phyloP scores from a whole-genome alignment of 306 rosid genomes.

The Corylus heterophylla region DNA sequence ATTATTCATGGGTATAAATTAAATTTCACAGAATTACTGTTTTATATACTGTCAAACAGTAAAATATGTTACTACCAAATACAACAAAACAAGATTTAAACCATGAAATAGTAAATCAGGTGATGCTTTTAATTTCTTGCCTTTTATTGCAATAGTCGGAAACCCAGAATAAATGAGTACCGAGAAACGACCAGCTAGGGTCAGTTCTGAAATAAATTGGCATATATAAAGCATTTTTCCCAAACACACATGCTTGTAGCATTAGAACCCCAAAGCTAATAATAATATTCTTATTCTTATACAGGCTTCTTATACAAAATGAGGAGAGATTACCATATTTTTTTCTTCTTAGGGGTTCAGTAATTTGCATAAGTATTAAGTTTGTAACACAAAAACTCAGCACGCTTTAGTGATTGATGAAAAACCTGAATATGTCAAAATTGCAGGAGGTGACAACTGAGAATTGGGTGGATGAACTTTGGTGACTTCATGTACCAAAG shows the following conservation, averaged over 20 bases:
- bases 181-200: not conserved
- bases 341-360: not conserved
- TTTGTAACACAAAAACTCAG: not conserved
- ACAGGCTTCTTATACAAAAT: not conserved
- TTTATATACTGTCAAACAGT: no score
- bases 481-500: constrained; percentile 63
- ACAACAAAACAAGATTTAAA: no score
- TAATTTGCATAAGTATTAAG: not conserved
- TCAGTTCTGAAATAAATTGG: not conserved
- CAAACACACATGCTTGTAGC: not conserved
- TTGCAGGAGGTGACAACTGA: constrained; percentile 16
- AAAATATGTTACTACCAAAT: no score
- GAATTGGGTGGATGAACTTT: not conserved
- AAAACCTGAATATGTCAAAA: constrained; percentile 31
- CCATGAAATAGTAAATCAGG: not conserved
- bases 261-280: not conserved
- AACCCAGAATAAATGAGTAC: not conserved
- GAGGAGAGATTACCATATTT: not conserved
- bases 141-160: not conserved
- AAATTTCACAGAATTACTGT: no score
- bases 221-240: not conserved
- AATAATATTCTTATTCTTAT: no score
- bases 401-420: not conserved
- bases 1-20: no score
- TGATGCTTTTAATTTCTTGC: not conserved